These are phyloP conservation scores for Lactarius deliciosus DNA, from an alignment of 768 basidiomycete genomes.

Conservation along the genomic window DNA sequence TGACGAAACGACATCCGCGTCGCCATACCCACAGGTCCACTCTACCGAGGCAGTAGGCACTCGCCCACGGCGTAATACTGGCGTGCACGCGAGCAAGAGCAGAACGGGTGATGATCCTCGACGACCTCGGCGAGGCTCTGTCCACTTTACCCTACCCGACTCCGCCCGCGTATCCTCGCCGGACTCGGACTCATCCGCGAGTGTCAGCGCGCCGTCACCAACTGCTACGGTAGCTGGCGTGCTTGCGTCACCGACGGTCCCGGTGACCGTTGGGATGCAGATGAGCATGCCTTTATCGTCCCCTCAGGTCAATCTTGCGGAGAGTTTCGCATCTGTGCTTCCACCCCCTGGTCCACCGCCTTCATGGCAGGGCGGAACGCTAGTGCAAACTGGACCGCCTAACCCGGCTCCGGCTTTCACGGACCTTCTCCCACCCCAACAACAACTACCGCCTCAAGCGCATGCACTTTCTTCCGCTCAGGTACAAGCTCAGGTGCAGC, in stretches of 20 bases:
- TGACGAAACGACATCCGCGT: slow-evolving; percentile 16
- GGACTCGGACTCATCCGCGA: slow-evolving; percentile 27
- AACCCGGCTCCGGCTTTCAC: slow-evolving; percentile 20
- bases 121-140: slow-evolving; percentile 22
- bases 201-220: slow-evolving; percentile 26
- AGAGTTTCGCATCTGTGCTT: slow-evolving; percentile 2
- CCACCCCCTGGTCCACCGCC: slow-evolving; percentile 14
- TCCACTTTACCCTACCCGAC: slow-evolving; percentile 20
- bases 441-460: slow-evolving; percentile 6
- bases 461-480: slow-evolving; percentile 10
- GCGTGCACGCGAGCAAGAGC: slow-evolving; percentile 21
- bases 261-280: slow-evolving; percentile 13
- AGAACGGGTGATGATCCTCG: slow-evolving; percentile 22
- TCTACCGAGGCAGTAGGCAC: slow-evolving; percentile 11
- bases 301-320: slow-evolving; percentile 1
- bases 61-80: slow-evolving; percentile 27
- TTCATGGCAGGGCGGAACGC: slow-evolving; percentile 20
- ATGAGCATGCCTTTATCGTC: slow-evolving; percentile 14
- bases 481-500: slow-evolving; percentile 12
- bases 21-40: slow-evolving; percentile 1
- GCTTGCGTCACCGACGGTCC: slow-evolving; percentile 11
- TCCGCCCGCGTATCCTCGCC: slow-evolving; percentile 25
- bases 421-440: slow-evolving; percentile 18
- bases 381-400: slow-evolving; percentile 12
- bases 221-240: slow-evolving; percentile 16